Conservation (phyloP, 2,329 filamentous ascomycete genomes). For the Penicillium sumatraense region DNA sequence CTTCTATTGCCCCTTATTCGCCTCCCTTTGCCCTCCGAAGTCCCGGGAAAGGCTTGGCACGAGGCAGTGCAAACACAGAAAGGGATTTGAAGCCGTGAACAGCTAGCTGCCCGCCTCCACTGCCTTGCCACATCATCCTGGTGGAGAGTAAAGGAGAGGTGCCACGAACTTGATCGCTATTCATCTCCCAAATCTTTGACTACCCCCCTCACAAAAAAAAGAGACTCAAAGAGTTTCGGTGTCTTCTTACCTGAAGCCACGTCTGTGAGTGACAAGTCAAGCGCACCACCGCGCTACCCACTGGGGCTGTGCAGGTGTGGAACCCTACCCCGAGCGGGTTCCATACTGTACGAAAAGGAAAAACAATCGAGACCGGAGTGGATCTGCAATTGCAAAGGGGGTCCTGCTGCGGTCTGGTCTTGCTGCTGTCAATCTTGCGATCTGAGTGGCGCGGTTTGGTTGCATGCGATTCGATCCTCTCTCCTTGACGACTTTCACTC, state of each 20-base stretch:
- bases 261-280: constrained; percentile 2
- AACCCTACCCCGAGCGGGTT: constrained; percentile 6
- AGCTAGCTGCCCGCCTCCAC: neutral
- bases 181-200: neutral
- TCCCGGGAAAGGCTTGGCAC: neutral
- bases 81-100: neutral
- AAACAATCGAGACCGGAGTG: constrained; percentile 18
- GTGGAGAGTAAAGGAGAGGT: neutral
- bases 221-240: neutral
- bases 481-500: constrained; percentile 5
- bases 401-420: constrained; percentile 2
- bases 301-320: constrained; percentile 9
- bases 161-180: neutral
- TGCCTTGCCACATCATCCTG: neutral
- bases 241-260: neutral
- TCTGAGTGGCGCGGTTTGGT: constrained; percentile 3
- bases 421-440: constrained; percentile 5
- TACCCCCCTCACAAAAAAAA: neutral
- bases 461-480: neutral
- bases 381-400: constrained; percentile 12
- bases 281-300: neutral
- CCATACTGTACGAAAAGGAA: neutral
- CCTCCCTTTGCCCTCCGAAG: neutral
- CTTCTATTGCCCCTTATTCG: constrained; percentile 1
- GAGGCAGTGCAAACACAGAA: neutral